Evolutionary conservation across 352 stramenopile genomes (phyloP).

Genomic region (Hyaloperonospora brassicae): DNA sequence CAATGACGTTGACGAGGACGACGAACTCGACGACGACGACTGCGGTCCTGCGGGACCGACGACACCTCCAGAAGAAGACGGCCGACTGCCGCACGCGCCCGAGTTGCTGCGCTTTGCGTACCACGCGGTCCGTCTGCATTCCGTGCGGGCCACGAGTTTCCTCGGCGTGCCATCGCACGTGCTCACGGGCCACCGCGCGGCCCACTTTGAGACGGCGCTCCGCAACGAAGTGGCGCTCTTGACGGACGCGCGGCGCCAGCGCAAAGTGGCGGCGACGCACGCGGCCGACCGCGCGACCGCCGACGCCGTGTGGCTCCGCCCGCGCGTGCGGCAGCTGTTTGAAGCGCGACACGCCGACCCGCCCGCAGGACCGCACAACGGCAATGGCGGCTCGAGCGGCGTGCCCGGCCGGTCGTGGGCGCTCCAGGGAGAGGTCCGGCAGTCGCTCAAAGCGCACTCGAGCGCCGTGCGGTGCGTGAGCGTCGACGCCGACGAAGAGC

Average conservation of each 20-base stretch:
- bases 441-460: conserved; percentile 57
- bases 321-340: conserved; percentile 24
- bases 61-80: conserved; percentile 5
- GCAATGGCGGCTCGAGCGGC: conserved; percentile 5
- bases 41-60: conserved; percentile 5
- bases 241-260: conserved; percentile 46
- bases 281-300: conserved; percentile 20
- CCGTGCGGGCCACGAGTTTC: conserved; percentile 56
- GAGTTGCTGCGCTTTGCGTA: conserved; percentile 53
- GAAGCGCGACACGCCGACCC: conserved; percentile 11
- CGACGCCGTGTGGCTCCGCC: conserved; percentile 29
- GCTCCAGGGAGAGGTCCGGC: conserved; percentile 35
- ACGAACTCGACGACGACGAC: conserved; percentile 12
- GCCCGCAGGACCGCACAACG: conserved; percentile 21
- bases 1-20: conserved; percentile 13
- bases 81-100: conserved; percentile 18
- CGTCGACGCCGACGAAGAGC: conserved; percentile 51
- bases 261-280: conserved; percentile 21
- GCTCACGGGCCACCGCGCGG: conserved; percentile 15
- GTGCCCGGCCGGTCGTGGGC: conserved; percentile 20
- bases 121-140: conserved; percentile 41
- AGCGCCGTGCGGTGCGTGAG: conserved; percentile 44
- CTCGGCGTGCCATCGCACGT: conserved; percentile 39
- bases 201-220: conserved; percentile 38
- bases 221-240: conserved; percentile 44